Conservation (phyloP, 306 rosid species). For the Amphicarpaea edgeworthii region DNA sequence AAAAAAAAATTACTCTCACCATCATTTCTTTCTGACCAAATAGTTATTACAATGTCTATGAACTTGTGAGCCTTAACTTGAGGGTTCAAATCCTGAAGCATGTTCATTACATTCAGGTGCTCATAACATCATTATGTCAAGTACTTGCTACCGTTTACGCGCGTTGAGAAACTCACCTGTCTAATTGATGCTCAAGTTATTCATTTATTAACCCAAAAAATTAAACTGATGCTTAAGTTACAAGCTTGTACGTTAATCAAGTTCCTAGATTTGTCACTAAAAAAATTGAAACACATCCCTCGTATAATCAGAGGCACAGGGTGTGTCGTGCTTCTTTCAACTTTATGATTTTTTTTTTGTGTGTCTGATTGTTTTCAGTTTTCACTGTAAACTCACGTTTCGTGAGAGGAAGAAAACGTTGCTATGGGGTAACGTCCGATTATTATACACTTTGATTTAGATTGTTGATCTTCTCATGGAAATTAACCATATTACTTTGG, state of each 20-base stretch:
- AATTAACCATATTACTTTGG: background rate
- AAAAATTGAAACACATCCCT: constrained; percentile 11
- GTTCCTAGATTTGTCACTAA: constrained; percentile 17
- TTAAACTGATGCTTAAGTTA: constrained; percentile 20
- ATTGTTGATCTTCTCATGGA: background rate
- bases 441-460: background rate
- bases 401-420: background rate
- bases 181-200: constrained; percentile 6
- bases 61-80: constrained; percentile 19
- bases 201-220: too few species aligned
- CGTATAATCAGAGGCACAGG: background rate
- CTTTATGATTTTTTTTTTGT: background rate
- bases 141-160: constrained; percentile 8
- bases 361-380: constrained; percentile 4
- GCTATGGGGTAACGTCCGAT: constrained; percentile 2
- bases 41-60: constrained; percentile 24
- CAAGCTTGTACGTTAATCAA: constrained; percentile 29
- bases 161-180: background rate
- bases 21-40: constrained; percentile 17
- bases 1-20: background rate
- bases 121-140: constrained; percentile 26
- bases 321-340: background rate
- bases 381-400: constrained; percentile 11
- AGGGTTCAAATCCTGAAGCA: constrained; percentile 36
- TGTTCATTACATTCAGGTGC: constrained; percentile 16